Conservation (phyloP, 257 asterid genomes). For the Salvia miltiorrhiza region DNA sequence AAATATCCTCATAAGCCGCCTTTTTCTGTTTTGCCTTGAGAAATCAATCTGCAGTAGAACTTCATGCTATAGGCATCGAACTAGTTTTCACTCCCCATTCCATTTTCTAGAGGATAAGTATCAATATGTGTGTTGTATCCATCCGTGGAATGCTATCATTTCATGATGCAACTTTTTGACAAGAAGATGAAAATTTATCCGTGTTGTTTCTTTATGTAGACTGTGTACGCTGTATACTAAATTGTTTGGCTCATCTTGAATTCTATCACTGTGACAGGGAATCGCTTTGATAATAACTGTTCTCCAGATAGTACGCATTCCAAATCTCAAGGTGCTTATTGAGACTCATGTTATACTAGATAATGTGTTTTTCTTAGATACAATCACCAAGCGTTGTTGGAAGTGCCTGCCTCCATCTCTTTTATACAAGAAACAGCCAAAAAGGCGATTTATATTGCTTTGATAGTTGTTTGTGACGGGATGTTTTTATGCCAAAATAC, state of each 20-base stretch:
- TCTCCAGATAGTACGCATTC: constrained; percentile 80
- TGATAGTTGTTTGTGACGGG: not conserved
- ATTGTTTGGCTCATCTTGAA: not conserved
- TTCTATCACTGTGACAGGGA: constrained; percentile 52
- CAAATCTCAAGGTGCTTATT: constrained; percentile 77
- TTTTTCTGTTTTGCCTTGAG: not conserved
- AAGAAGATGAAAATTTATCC: not conserved
- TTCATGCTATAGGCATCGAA: not conserved
- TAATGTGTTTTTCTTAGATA: not conserved
- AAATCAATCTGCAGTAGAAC: not conserved
- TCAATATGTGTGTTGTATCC: not conserved
- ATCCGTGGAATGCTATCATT: not conserved
- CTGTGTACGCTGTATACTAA: not conserved
- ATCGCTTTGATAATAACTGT: constrained; percentile 87
- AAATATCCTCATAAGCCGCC: too few species aligned
- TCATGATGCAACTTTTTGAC: not conserved
- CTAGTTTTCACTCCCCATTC: not conserved
- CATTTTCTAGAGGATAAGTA: not conserved
- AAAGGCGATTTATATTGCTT: not conserved
- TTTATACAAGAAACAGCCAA: not conserved
- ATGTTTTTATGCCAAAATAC: not conserved
- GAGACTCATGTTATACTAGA: constrained; percentile 6
- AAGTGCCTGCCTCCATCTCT: not conserved
- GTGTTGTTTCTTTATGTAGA: not conserved
- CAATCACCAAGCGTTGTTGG: not conserved